Conservation (phyloP, 164 flowering plant species). For the Umbellularia californica region DNA sequence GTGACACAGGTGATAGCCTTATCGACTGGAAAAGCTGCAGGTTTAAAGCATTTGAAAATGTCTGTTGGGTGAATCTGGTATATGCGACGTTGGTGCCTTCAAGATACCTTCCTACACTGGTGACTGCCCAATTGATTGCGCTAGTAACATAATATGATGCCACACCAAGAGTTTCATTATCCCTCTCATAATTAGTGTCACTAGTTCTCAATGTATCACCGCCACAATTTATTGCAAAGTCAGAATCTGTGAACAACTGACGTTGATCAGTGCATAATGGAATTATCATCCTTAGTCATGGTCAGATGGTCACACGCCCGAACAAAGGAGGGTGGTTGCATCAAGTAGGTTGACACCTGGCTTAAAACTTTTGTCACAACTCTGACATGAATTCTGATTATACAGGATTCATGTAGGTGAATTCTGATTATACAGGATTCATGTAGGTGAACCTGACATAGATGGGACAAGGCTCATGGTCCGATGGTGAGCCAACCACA, state of each 20-base stretch:
- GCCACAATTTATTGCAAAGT: slow-evolving; percentile 75
- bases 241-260: slow-evolving; percentile 43
- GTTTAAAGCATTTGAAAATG: slow-evolving; percentile 45
- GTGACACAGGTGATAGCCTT: slow-evolving; percentile 65
- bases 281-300: neutral
- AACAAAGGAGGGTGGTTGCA: too few species aligned
- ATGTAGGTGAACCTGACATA: too few species aligned
- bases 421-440: too few species aligned
- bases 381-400: too few species aligned
- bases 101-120: slow-evolving; percentile 54
- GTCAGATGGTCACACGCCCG: too few species aligned
- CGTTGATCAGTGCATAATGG: neutral
- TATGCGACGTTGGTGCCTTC: slow-evolving; percentile 33
- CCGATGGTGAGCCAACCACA: too few species aligned
- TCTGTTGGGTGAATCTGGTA: slow-evolving; percentile 20
- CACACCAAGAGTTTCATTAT: slow-evolving; percentile 53
- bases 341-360: too few species aligned
- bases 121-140: slow-evolving; percentile 63
- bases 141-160: slow-evolving; percentile 52
- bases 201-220: slow-evolving; percentile 45
- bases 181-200: slow-evolving; percentile 40
- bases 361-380: too few species aligned
- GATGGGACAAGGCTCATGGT: too few species aligned
- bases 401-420: too few species aligned
- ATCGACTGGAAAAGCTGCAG: slow-evolving; percentile 63